Base-by-base conservation (phyloP, 2,329 filamentous ascomycete genomes). In the Trichophyton simii region DNA sequence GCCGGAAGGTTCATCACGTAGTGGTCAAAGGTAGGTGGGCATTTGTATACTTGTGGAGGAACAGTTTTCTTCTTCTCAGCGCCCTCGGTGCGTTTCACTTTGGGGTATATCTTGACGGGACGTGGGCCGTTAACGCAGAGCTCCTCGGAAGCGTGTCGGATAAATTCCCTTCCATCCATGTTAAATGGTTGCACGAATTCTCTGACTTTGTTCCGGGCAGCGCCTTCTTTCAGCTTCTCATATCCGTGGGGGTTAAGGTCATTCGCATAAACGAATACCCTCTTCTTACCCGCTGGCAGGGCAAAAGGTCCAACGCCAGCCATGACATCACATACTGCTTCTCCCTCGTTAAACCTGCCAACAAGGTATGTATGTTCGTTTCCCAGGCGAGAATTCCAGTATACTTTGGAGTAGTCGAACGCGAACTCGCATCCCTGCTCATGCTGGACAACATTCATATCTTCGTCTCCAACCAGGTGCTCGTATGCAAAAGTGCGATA, bases 1-100 rank as follows among this genome's bases (percentile, higher is more conserved):
- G 91, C 94, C 0, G 94, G 94, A 15, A 99, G 86, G 75, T 99
- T 99, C 89, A 99, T 96, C 66, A 97, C 88, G 72, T 91, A 99
- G 77, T 97, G 94, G n/a, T 85, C 82, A 71, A 97, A 89, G 42
- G 86, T 86, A 1, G 81, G 80, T 1, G 92, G 92, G 54, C 72
- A 71, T 28, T 66, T 67, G 61, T 71, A 73, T 57, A 66, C 63
- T 9, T 79, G 76, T 2, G 71, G 71, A 13, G 73, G 71, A 20
- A 70, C 69, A 13, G 34, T 38, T 11, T 34, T 46, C 42, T 38
- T 59, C 41, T 38, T 59, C 41, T 46, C 41, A 50, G 52, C 58
- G 60, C 65, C 66, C 64, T 68, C 65, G 46, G 64, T 65, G 42
- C 59, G 65, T n/a, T 65, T 63, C 3, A 63, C 48, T 69, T 80